Conservation (phyloP, 2,329 filamentous ascomycete species). For the Fusarium albosuccineum region DNA sequence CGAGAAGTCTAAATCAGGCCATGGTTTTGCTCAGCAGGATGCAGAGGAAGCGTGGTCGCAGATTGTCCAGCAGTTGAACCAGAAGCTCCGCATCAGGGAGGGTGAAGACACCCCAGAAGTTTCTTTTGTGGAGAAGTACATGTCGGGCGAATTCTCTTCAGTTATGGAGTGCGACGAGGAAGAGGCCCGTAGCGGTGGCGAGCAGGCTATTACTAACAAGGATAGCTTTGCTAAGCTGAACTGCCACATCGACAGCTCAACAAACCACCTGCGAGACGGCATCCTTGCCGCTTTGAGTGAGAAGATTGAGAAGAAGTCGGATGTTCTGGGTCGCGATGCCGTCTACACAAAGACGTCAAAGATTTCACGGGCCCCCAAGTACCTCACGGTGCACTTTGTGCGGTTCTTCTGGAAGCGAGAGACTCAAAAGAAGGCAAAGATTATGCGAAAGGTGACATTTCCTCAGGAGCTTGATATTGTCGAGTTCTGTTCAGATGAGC, state of each 20-base stretch:
- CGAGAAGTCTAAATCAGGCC: slow-evolving; percentile 84
- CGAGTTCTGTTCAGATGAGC: slow-evolving; percentile 94
- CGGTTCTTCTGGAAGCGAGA: slow-evolving; percentile 98
- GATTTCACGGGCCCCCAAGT: slow-evolving; percentile 91
- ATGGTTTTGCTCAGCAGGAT: slow-evolving; percentile 96
- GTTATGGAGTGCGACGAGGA: slow-evolving; percentile 87
- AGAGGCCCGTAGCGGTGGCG: slow-evolving; percentile 78
- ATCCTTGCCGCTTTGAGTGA: slow-evolving; percentile 85
- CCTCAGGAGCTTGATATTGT: slow-evolving; percentile 92
- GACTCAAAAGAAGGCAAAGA: slow-evolving; percentile 98
- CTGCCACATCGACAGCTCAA: slow-evolving; percentile 90
- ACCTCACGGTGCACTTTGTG: slow-evolving; percentile 96
- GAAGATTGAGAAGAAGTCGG: slow-evolving; percentile 90
- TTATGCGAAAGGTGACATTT: slow-evolving; percentile 98
- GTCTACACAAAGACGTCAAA: slow-evolving; percentile 91
- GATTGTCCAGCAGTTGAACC: slow-evolving; percentile 85
- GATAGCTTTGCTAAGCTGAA: slow-evolving; percentile 93
- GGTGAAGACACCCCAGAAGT: slow-evolving; percentile 61
- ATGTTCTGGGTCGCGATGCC: slow-evolving; percentile 80
- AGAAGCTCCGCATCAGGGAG: slow-evolving; percentile 78
- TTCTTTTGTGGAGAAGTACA: slow-evolving; percentile 91
- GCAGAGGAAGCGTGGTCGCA: slow-evolving; percentile 99
- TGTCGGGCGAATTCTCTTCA: slow-evolving; percentile 85
- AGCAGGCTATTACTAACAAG: slow-evolving; percentile 74
- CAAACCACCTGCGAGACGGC: slow-evolving; percentile 92